Percentiles rank a stretch among this genome's conserved stretches.
Evolutionary conservation across 2,329 filamentous ascomycete species (phyloP).

Genomic region (Aspergillus udagawae): DNA sequence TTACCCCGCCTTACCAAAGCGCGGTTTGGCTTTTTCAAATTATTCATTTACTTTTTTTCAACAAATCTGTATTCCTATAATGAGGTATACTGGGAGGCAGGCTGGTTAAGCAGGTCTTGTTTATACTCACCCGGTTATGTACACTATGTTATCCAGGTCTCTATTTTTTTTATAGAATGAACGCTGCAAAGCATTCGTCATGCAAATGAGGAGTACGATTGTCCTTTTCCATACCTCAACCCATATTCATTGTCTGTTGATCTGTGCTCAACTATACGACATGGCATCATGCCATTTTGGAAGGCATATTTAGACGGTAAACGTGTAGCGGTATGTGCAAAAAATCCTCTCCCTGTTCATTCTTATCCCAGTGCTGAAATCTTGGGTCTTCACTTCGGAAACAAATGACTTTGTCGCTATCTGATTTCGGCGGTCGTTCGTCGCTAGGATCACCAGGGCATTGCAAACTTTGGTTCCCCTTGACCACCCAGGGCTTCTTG

Average conservation of each 20-base stretch:
- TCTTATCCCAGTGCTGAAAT: too few relatives aligned
- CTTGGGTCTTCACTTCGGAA: too few relatives aligned
- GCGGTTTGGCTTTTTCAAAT: neutral
- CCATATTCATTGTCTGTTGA: neutral
- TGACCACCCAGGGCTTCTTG: too few relatives aligned
- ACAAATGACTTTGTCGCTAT: too few relatives aligned
- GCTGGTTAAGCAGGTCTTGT: neutral
- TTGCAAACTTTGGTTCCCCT: too few relatives aligned
- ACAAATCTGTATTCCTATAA: neutral
- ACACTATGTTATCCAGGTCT: neutral
- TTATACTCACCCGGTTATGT: neutral
- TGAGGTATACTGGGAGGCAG: neutral
- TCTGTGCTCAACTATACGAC: neutral
- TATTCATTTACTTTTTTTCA: neutral
- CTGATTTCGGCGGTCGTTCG: too few relatives aligned
- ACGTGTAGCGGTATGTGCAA: too few relatives aligned
- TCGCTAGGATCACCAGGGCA: too few relatives aligned
- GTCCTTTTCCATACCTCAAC: neutral
- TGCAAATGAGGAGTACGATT: neutral
- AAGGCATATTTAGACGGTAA: too few relatives aligned
- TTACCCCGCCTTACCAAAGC: neutral
- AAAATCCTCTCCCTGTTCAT: too few relatives aligned
- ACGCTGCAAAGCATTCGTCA: neutral
- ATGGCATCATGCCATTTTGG: neutral
- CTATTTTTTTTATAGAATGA: neutral